These are phyloP conservation scores for sorghum (Sorghum bicolor) DNA, from an alignment of 176 grass and related monocot species.

Conservation along the genomic window Sorghum_bicolor_NCBIv3 NC_012871.2:73468001-73468500, in stretches of 20 bases:
- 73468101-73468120: not conserved
- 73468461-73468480: not conserved
- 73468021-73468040: conserved; percentile 32
- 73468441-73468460: not conserved
- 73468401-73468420: not conserved
- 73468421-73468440: not conserved
- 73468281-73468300: not conserved
- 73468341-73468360: not conserved
- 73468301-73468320: not conserved
- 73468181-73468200: not conserved
- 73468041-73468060: conserved; percentile 4
- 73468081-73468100: not conserved
- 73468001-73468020: conserved; percentile 76
- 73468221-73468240: not conserved
- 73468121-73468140: not conserved
- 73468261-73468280: not conserved
- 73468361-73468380: not conserved
- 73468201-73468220: not conserved
- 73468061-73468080: not conserved
- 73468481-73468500: not conserved
- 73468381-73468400: conserved; percentile 6
- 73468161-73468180: not conserved
- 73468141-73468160: not conserved
- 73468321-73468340: not conserved
- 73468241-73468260: not conserved